Conservation (phyloP, 495 filamentous ascomycete species). For the Neurospora hispaniola region DNA sequence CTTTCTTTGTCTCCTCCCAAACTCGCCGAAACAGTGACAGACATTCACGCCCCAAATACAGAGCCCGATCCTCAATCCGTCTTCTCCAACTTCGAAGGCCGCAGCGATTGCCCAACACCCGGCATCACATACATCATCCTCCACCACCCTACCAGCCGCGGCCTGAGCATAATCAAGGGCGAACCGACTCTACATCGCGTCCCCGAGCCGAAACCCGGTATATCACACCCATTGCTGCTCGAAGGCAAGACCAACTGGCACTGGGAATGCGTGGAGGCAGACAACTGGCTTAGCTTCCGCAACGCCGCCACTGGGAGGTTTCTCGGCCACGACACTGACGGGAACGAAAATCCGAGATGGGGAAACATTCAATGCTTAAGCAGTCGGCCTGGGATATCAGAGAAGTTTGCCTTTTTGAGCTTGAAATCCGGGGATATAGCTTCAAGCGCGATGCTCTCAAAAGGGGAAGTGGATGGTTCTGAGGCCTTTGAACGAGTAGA, state of each 20-base stretch:
- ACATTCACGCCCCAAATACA: neutral
- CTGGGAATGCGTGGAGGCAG: neutral
- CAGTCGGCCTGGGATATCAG: neutral
- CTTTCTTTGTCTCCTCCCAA: neutral
- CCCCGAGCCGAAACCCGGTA: neutral
- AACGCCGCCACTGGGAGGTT: neutral
- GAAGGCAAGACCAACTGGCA: neutral
- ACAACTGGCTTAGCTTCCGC: neutral
- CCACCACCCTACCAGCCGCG: neutral
- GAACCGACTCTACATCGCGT: neutral
- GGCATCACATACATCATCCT: neutral
- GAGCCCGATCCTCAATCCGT: neutral
- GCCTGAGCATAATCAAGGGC: neutral
- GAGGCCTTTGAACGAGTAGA: neutral
- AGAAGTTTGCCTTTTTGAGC: neutral
- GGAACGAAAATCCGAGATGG: neutral
- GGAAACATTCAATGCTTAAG: neutral
- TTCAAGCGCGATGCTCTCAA: neutral
- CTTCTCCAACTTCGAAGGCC: neutral
- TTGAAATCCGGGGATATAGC: neutral
- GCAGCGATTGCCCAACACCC: neutral
- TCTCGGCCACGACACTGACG: neutral
- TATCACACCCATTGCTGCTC: neutral
- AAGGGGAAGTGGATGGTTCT: neutral
- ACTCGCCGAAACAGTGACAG: neutral